phyloP scores from a whole-genome alignment of 1,284 basidiomycete species.

The Naganishia liquefaciens region DNA sequence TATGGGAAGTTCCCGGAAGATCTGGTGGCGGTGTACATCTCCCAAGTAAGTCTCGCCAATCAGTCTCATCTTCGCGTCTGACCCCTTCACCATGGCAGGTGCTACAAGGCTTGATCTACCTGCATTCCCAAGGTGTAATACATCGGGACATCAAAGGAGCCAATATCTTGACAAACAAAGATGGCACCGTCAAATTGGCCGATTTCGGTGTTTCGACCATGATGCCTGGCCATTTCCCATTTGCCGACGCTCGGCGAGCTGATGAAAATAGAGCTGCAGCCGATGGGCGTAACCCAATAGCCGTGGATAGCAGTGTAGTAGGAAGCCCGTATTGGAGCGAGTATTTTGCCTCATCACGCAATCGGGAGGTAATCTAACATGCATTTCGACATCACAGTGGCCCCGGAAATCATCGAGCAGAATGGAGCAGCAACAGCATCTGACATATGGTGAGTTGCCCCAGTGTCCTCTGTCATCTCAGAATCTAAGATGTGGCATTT shows the following conservation, averaged over 20 bases:
- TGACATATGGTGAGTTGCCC: constrained; percentile 81
- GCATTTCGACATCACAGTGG: constrained; percentile 62
- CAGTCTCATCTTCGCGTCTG: constrained; percentile 41
- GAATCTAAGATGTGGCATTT: neutral
- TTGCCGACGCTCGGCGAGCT: constrained; percentile 26
- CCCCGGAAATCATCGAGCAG: constrained; percentile 96
- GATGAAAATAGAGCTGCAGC: constrained; percentile 46
- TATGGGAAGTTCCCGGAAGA: constrained; percentile 98
- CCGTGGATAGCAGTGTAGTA: constrained; percentile 77
- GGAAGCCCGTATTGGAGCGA: constrained; percentile 96
- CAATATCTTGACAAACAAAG: constrained; percentile 96
- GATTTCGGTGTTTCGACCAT: constrained; percentile 84
- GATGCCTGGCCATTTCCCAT: constrained; percentile 39
- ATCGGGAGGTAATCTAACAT: constrained; percentile 7
- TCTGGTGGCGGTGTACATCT: constrained; percentile 93
- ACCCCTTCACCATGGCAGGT: constrained; percentile 50
- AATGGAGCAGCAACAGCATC: constrained; percentile 94
- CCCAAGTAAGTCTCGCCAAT: constrained; percentile 63
- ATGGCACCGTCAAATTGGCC: constrained; percentile 91
- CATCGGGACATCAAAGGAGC: constrained; percentile 99
- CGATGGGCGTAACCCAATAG: constrained; percentile 58
- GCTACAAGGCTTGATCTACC: constrained; percentile 86
- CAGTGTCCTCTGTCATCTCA: too few species aligned
- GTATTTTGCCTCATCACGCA: constrained; percentile 46
- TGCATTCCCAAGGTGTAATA: constrained; percentile 96